Conservation (phyloP, 1,284 basidiomycete species). For the Trametes versicolor region DNA sequence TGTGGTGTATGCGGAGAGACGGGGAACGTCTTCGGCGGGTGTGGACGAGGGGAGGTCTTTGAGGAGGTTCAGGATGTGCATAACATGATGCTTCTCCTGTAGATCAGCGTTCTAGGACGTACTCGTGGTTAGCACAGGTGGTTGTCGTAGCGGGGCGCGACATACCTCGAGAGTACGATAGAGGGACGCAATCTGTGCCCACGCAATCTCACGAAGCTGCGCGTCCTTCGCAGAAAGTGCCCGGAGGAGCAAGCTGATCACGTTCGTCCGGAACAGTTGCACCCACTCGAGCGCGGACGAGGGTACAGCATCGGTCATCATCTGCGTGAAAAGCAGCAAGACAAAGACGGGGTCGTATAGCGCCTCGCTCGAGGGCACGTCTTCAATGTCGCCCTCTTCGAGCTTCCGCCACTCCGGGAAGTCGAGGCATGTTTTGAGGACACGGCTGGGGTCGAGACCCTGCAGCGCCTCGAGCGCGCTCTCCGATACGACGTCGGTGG, state of each 20-base stretch:
- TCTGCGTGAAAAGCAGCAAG: slow-evolving; percentile 71
- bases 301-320: slow-evolving; percentile 65
- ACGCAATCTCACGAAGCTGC: slow-evolving; percentile 65
- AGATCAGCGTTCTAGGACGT: slow-evolving; percentile 66
- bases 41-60: slow-evolving; percentile 63
- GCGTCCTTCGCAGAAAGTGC: slow-evolving; percentile 76
- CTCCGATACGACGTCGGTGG: slow-evolving; percentile 51
- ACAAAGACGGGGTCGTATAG: slow-evolving; percentile 90
- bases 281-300: slow-evolving; percentile 82
- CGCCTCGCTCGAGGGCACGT: slow-evolving; percentile 45
- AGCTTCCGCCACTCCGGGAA: slow-evolving; percentile 73
- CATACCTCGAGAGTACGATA: slow-evolving; percentile 66
- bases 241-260: slow-evolving; percentile 79
- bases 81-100: slow-evolving; percentile 83
- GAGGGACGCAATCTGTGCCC: slow-evolving; percentile 62
- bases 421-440: slow-evolving; percentile 78
- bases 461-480: slow-evolving; percentile 72
- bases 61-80: slow-evolving; percentile 80
- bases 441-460: slow-evolving; percentile 72
- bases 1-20: slow-evolving; percentile 80
- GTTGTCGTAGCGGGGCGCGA: slow-evolving; percentile 8
- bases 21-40: slow-evolving; percentile 49
- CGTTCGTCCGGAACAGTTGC: slow-evolving; percentile 85
- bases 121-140: slow-evolving; percentile 8
- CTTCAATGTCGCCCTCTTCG: slow-evolving; percentile 45